Percentiles rank a stretch among this genome's conserved stretches.
phyloP scores from a whole-genome alignment of 805 yeast genomes.

The Limtongia smithiae region DNA sequence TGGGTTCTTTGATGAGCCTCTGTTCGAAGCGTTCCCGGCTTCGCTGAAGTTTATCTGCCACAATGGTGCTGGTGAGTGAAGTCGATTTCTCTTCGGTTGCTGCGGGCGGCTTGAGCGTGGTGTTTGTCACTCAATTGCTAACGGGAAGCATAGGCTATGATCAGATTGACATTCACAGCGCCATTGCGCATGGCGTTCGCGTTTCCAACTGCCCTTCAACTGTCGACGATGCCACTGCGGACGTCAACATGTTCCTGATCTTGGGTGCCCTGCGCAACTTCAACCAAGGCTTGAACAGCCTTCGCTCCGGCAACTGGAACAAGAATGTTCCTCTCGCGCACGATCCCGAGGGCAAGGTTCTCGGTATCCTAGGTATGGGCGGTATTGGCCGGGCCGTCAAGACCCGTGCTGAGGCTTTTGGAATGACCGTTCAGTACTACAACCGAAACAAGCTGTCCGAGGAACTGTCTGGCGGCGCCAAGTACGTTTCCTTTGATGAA shows the following conservation, averaged over 20 bases:
- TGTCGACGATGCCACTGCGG: slow-evolving; percentile 71
- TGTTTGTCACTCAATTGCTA: background rate
- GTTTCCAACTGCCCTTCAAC: slow-evolving; percentile 63
- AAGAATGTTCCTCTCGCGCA: slow-evolving; percentile 59
- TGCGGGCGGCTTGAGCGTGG: background rate
- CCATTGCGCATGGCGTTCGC: slow-evolving; percentile 53
- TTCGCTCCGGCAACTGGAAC: slow-evolving; percentile 62
- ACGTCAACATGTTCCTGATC: slow-evolving; percentile 59
- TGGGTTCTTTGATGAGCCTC: slow-evolving; percentile 64
- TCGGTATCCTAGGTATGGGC: slow-evolving; percentile 85
- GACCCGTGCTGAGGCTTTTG: slow-evolving; percentile 69
- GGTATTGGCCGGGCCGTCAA: slow-evolving; percentile 84
- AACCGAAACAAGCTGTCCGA: slow-evolving; percentile 58
- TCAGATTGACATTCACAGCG: slow-evolving; percentile 58
- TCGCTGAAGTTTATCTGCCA: slow-evolving; percentile 54
- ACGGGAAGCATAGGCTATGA: slow-evolving; percentile 45
- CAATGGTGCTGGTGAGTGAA: slow-evolving; percentile 54
- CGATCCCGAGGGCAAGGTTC: slow-evolving; percentile 70
- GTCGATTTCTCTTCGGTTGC: too few species aligned
- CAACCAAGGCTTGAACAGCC: slow-evolving; percentile 52
- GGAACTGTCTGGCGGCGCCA: slow-evolving; percentile 65
- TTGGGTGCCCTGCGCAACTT: slow-evolving; percentile 67
- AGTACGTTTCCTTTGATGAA: slow-evolving; percentile 69
- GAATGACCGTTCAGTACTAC: slow-evolving; percentile 70
- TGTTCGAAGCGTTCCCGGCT: slow-evolving; percentile 52